These are phyloP conservation scores for Microthlaspi erraticum DNA, from an alignment of 345 rosid genomes.

Conservation along the genomic window DNA sequence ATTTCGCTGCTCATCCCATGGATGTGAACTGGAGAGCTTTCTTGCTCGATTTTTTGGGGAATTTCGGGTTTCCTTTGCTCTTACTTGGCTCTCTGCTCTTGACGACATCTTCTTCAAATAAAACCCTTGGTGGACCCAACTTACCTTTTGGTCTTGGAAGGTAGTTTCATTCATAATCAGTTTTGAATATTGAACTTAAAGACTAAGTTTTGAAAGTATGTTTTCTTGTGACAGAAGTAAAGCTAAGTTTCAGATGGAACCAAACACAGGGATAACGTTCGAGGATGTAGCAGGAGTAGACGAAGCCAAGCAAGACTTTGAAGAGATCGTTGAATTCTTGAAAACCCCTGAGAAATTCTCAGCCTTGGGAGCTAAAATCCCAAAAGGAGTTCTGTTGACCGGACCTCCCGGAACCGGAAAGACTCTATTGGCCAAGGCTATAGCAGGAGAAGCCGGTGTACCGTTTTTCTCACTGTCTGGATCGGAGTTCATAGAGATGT, in stretches of 20 bases:
- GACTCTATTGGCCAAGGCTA: constrained; percentile 75
- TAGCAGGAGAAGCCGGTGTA: constrained; percentile 84
- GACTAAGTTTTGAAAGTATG: background rate
- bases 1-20: constrained; percentile 69
- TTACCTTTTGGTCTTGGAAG: constrained; percentile 83
- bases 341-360: constrained; percentile 69
- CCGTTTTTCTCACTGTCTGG: constrained; percentile 80
- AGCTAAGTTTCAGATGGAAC: constrained; percentile 84
- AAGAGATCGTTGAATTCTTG: constrained; percentile 74
- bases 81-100: constrained; percentile 62
- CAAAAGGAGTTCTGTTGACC: constrained; percentile 65
- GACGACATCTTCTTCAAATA: constrained; percentile 49
- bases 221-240: constrained; percentile 57
- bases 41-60: constrained; percentile 58
- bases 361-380: constrained; percentile 71
- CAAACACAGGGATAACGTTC: constrained; percentile 77
- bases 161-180: constrained; percentile 28
- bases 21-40: constrained; percentile 54
- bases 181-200: background rate
- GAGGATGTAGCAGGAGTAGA: constrained; percentile 85
- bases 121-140: constrained; percentile 58
- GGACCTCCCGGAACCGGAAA: constrained; percentile 85
- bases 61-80: constrained; percentile 67
- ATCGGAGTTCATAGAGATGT: constrained; percentile 83
- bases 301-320: constrained; percentile 86